phyloP scores from a whole-genome alignment of 305 asterid species.

The Solanum chacoense region DNA sequence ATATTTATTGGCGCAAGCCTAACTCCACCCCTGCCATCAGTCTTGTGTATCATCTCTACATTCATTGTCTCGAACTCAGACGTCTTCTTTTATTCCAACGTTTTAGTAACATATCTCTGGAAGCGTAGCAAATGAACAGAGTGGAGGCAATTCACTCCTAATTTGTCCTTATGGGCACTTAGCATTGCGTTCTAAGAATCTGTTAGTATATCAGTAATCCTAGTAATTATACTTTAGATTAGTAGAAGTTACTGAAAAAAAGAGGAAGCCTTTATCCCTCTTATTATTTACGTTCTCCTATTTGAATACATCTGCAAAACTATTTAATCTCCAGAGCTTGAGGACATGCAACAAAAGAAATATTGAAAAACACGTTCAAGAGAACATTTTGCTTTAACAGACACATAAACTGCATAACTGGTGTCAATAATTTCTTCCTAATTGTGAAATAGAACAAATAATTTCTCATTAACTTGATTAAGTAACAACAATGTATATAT shows the following conservation, averaged over 20 bases:
- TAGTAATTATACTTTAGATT: background rate
- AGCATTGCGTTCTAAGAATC: background rate
- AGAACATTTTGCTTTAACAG: background rate
- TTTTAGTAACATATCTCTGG: background rate
- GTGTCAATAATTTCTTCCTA: background rate
- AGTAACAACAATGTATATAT: background rate
- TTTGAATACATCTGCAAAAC: background rate
- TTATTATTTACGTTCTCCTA: background rate
- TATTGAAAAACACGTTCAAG: background rate
- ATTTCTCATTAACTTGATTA: background rate
- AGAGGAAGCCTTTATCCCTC: background rate
- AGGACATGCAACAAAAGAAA: background rate
- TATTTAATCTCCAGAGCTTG: background rate
- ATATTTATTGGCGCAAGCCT: background rate
- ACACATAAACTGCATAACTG: background rate
- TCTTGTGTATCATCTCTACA: background rate
- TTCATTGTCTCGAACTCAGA: background rate
- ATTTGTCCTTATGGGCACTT: background rate
- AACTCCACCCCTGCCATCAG: background rate
- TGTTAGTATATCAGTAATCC: background rate
- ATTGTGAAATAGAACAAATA: background rate
- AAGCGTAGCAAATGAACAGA: background rate
- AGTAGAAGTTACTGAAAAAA: background rate
- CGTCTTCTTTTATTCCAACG: background rate
- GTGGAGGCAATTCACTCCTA: background rate